phyloP scores from a whole-genome alignment of 1,284 basidiomycete species.

The Ustilago bromivora region DNA sequence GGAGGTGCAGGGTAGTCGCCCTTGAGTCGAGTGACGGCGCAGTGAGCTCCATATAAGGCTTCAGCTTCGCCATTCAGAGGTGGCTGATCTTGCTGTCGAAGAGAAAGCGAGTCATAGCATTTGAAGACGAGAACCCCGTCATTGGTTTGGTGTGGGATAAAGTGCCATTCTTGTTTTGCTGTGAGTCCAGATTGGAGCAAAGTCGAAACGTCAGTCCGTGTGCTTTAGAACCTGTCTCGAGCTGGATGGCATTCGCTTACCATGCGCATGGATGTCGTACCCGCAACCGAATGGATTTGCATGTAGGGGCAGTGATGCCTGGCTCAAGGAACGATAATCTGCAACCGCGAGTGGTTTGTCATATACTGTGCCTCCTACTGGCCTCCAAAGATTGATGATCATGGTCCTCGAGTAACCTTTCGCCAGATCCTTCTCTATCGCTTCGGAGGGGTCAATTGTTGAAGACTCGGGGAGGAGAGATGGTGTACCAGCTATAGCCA shows the following conservation, averaged over 20 bases:
- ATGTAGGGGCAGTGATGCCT: conserved; percentile 14
- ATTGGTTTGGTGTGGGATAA: conserved; percentile 36
- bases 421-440: conserved; percentile 15
- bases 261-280: conserved; percentile 28
- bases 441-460: conserved; percentile 11
- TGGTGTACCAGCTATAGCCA: conserved; percentile 34
- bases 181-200: not conserved
- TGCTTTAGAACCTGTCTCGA: not conserved
- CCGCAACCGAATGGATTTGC: conserved; percentile 38
- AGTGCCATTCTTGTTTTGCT: conserved; percentile 29
- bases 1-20: conserved; percentile 18
- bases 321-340: conserved; percentile 23
- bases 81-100: conserved; percentile 18
- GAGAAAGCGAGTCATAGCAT: conserved; percentile 39
- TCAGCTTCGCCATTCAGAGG: not conserved
- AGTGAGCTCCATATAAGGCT: conserved; percentile 41
- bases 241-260: not conserved
- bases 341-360: conserved; percentile 35
- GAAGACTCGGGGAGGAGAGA: not conserved
- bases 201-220: not conserved
- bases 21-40: conserved; percentile 26
- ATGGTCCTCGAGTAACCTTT: conserved; percentile 20
- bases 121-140: conserved; percentile 36
- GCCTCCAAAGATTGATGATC: conserved; percentile 40
- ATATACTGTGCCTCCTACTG: conserved; percentile 33